Conservation (phyloP, 2,329 filamentous ascomycete genomes). For the Diaporthe longicolla region DNA sequence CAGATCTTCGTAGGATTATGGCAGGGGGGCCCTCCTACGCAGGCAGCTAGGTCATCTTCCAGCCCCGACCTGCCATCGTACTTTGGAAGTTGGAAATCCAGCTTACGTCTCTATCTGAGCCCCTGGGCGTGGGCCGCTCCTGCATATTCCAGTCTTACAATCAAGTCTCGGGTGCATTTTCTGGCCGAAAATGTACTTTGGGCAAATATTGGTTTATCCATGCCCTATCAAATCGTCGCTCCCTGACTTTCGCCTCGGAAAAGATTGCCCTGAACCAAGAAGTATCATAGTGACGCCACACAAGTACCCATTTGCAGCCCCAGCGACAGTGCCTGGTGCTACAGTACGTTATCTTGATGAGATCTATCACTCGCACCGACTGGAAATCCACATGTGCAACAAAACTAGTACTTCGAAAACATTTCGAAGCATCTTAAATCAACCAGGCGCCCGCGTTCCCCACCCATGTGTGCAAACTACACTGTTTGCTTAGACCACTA, state of each 20-base stretch:
- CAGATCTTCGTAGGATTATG: background rate
- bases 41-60: constrained; percentile 1
- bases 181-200: background rate
- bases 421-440: no score
- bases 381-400: background rate
- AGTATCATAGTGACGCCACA: background rate
- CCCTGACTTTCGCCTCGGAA: background rate
- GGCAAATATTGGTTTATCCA: background rate
- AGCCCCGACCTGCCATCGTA: background rate
- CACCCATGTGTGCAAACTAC: no score
- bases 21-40: background rate
- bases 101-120: background rate
- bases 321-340: background rate
- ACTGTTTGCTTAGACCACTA: background rate
- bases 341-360: no score
- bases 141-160: background rate
- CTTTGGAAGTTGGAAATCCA: background rate
- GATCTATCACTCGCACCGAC: background rate
- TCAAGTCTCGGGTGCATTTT: background rate
- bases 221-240: background rate
- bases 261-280: background rate
- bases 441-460: no score
- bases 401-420: background rate
- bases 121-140: background rate
- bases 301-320: background rate